A percentile compares a stretch with the other conserved stretches of the same genome.
Evolutionary conservation across 495 filamentous ascomycete genomes (phyloP).

Genomic region (Penicillium coffeae): DNA sequence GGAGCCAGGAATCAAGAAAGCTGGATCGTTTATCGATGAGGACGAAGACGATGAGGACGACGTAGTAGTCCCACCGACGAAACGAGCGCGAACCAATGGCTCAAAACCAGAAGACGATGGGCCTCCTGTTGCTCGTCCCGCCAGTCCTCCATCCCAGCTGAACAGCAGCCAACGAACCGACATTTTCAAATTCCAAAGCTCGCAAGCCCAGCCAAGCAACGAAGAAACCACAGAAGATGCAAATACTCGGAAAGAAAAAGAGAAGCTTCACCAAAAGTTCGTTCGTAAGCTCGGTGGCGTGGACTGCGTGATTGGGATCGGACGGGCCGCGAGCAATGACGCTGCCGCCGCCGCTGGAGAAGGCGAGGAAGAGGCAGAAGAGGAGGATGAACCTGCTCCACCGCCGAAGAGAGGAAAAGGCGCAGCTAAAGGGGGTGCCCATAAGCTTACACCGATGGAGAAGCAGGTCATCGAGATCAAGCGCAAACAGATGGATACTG

Average conservation of each 20-base stretch:
- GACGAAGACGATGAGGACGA: slow-evolving; percentile 36
- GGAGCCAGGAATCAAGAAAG: slow-evolving; percentile 13
- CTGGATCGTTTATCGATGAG: slow-evolving; percentile 10
- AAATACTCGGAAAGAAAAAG: slow-evolving; percentile 48
- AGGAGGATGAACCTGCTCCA: slow-evolving; percentile 51
- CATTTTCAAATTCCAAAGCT: slow-evolving; percentile 40
- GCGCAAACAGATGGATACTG: slow-evolving; percentile 79
- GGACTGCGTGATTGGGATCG: slow-evolving; percentile 70
- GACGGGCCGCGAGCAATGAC: slow-evolving; percentile 53
- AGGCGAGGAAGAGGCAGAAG: slow-evolving; percentile 34
- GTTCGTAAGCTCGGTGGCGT: slow-evolving; percentile 83
- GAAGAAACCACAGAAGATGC: slow-evolving; percentile 43
- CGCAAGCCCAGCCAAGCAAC: slow-evolving; percentile 15
- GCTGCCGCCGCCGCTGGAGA: slow-evolving; percentile 49
- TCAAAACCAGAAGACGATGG: slow-evolving; percentile 10
- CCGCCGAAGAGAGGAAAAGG: slow-evolving; percentile 52
- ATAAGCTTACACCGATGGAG: slow-evolving; percentile 92
- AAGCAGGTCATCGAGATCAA: slow-evolving; percentile 93
- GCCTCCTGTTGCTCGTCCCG: slow-evolving; percentile 7
- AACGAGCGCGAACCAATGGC: slow-evolving; percentile 30
- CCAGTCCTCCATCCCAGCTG: slow-evolving; percentile 14
- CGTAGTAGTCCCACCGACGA: slow-evolving; percentile 36
- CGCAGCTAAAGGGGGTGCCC: slow-evolving; percentile 56
- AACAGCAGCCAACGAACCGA: slow-evolving; percentile 36
- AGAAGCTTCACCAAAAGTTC: slow-evolving; percentile 78